Percentiles rank a stretch among this genome's conserved stretches.
These are phyloP conservation scores for Termitomyces sp. DNA, from an alignment of 768 basidiomycete genomes.

Conservation along the genomic window DNA sequence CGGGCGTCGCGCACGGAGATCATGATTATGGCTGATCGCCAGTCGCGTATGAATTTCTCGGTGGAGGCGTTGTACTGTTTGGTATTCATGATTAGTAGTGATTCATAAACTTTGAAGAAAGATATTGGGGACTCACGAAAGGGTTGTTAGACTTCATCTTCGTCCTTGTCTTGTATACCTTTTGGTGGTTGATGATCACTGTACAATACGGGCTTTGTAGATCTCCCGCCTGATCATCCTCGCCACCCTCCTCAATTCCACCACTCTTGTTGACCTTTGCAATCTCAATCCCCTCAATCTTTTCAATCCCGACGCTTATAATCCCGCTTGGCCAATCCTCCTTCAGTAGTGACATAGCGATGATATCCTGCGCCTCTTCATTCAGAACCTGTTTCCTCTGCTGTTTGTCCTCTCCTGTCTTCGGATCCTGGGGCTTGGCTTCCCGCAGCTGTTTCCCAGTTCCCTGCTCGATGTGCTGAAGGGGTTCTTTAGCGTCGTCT, in stretches of 20 bases:
- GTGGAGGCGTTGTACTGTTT: conserved; percentile 57
- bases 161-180: conserved; percentile 41
- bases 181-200: conserved; percentile 38
- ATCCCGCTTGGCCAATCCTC: conserved; percentile 65
- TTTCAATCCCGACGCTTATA: conserved; percentile 60
- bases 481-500: conserved; percentile 30
- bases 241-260: conserved; percentile 48
- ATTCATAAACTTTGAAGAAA: not conserved
- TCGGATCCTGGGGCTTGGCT: too few relatives aligned
- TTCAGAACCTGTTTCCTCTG: conserved; percentile 34
- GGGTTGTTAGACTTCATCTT: conserved; percentile 44
- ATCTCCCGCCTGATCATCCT: conserved; percentile 55
- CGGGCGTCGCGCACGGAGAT: conserved; percentile 63
- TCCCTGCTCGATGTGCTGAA: conserved; percentile 27
- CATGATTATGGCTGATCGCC: conserved; percentile 53
- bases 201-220: conserved; percentile 64
- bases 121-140: conserved; percentile 32
- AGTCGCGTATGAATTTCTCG: conserved; percentile 67
- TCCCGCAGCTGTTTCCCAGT: too few relatives aligned
- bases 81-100: not conserved
- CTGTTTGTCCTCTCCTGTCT: conserved; percentile 28
- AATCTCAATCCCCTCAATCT: conserved; percentile 60
- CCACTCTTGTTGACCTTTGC: conserved; percentile 49
- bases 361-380: conserved; percentile 35
- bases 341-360: conserved; percentile 48